Evolutionary conservation across 257 asterid genomes (phyloP), one percentile per base, ranked within the genome.

Genomic region (Nicotiana sylvestris): DNA sequence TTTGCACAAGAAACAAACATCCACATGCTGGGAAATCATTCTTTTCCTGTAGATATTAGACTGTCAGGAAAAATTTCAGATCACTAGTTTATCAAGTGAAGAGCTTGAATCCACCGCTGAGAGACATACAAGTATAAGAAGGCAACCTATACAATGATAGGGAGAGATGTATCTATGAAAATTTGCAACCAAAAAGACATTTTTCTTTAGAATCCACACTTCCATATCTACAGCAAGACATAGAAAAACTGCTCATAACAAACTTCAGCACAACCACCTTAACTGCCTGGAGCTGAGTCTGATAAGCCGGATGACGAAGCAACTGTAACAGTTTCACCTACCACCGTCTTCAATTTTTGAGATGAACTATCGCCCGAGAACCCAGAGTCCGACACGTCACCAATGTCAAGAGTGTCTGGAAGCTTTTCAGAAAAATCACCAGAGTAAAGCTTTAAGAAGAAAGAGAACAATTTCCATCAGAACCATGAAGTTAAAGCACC

Each of bases 341-440:
- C 79, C 32, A 81, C 81, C n/a, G 82, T 80, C 90, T 86, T 86
- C 72, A 81, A 84, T 72, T 84, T 86, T 80, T 77, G 88, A 3
- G 88, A 81, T 60, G 86, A 30, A 32, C 65, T 30, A 67, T 84
- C 86, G 12, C 70, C 51, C 18, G 84, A 74, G 32, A 81, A 66
- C 29, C 87, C 88, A 8, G 84, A 67, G 78, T 91, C 98, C 12
- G 96, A 89, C 85, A 92, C 97, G 33, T 95, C 99, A 17, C 97
- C 98, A 27, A 95, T 93, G 91, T 95, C 97, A 86, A 93, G 86
- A 55, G 91, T 85, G 68, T 93, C 97, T 0, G 98, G 98, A 81
- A 95, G 98, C 91, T 87, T 91, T 82, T 90, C 87, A 18, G 88
- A 84, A 66, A 86, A 84, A 83, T 89, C 98, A 74, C 78, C 86